Conservation (phyloP, 495 filamentous ascomycete genomes). For the Lepidopterella palustris region DNA sequence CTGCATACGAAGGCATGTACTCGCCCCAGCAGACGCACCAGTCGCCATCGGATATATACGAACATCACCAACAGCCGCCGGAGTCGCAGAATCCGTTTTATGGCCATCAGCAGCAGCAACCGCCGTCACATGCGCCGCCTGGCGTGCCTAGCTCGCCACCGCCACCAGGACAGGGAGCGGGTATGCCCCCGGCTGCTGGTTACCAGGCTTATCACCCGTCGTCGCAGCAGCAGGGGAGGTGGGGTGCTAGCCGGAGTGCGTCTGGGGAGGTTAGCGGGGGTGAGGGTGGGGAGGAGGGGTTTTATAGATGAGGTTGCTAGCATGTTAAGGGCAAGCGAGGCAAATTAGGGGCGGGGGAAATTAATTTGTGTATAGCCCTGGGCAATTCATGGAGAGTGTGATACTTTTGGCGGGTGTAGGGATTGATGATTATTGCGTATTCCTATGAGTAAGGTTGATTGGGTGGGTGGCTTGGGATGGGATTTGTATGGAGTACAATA, state of each 20-base stretch:
- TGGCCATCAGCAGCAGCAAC: constrained; percentile 13
- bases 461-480: no score
- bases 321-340: not conserved
- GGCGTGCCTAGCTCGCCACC: constrained; percentile 10
- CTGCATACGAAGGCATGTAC: constrained; percentile 13
- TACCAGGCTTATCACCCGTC: constrained; percentile 24
- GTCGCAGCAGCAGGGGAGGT: not conserved
- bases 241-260: not conserved
- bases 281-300: constrained; percentile 22
- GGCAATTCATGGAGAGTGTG: no score
- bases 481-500: no score
- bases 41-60: not conserved
- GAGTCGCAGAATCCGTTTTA: no score
- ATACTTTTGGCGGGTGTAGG: no score
- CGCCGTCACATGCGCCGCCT: constrained; percentile 19
- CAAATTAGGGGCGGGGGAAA: not conserved
- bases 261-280: not conserved
- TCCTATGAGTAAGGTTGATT: no score
- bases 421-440: no score
- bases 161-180: constrained; percentile 12
- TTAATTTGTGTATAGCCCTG: no score
- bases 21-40: constrained; percentile 14
- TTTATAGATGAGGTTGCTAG: constrained; percentile 14
- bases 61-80: constrained; percentile 1
- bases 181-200: not conserved